These are phyloP conservation scores for Saccharomycopsis hybrid DNA, from an alignment of 1,139 yeast genomes.

Conservation along the genomic window DNA sequence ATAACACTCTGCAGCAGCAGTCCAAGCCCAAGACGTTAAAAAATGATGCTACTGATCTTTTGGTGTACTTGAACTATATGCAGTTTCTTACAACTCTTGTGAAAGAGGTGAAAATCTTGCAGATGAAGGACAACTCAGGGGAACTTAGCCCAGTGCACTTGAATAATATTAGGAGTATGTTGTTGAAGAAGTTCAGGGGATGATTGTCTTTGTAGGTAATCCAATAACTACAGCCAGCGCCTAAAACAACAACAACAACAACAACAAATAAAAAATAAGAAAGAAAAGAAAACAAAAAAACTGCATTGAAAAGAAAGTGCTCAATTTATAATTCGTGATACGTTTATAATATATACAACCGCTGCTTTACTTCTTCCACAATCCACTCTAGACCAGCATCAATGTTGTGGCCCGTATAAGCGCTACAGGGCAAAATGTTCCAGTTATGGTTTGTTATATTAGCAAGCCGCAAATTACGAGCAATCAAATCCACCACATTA, in stretches of 20 bases:
- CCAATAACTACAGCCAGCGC: neutral
- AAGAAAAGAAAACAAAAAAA: neutral
- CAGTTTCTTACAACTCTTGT: conserved; percentile 15
- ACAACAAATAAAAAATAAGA: neutral
- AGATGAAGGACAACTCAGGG: conserved; percentile 7
- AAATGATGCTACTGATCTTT: conserved; percentile 17
- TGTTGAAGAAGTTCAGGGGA: conserved; percentile 18
- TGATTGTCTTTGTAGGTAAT: neutral
- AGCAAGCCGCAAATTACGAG: conserved; percentile 23
- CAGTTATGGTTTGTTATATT: conserved; percentile 31
- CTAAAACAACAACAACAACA: neutral
- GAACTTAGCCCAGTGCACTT: conserved; percentile 17
- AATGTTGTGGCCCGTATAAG: conserved; percentile 48
- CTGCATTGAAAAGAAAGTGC: neutral
- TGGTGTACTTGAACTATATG: conserved; percentile 18
- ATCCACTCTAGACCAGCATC: conserved; percentile 46
- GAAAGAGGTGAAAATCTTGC: conserved; percentile 11
- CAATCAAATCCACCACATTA: conserved; percentile 20
- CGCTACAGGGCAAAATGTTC: conserved; percentile 45
- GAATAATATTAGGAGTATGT: conserved; percentile 16
- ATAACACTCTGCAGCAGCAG: neutral
- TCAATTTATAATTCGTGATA: neutral
- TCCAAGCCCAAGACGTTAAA: neutral
- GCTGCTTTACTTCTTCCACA: conserved; percentile 32
- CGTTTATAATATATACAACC: conserved; percentile 30